These are phyloP conservation scores for Epichloe uncinata DNA, from an alignment of 2,329 filamentous ascomycete genomes.

Conservation along the genomic window DNA sequence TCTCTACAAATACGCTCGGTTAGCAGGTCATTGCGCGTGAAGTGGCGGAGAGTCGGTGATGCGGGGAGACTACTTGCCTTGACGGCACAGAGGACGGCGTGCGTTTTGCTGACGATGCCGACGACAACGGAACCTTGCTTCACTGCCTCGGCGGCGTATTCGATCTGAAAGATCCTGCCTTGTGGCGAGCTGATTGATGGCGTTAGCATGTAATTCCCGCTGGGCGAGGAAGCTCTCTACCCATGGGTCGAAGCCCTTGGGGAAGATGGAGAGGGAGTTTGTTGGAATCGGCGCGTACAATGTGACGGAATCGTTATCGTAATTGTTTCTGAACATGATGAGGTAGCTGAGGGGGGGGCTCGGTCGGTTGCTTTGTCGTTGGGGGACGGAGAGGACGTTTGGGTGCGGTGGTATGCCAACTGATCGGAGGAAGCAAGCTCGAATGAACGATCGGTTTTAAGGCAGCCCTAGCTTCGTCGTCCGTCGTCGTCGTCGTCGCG, in stretches of 20 bases:
- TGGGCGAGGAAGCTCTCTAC: neutral
- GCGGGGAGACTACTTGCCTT: conserved; percentile 49
- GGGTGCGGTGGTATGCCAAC: conserved; percentile 3
- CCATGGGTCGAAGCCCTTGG: neutral
- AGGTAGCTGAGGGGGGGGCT: conserved; percentile 3
- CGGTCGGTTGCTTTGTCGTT: conserved; percentile 3
- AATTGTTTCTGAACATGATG: conserved; percentile 98
- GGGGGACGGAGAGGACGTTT: conserved; percentile 1
- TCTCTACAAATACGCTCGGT: conserved; percentile 42
- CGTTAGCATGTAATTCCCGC: conserved; percentile 14
- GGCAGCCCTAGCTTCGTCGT: conserved; percentile 14
- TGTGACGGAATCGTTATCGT: conserved; percentile 99
- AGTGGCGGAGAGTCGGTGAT: neutral
- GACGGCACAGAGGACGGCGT: conserved; percentile 87
- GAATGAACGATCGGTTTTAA: conserved; percentile 9
- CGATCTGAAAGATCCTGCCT: conserved; percentile 98
- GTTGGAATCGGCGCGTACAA: conserved; percentile 51
- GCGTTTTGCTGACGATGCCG: conserved; percentile 93
- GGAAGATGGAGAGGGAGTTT: neutral
- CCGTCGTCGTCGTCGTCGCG: conserved; percentile 5
- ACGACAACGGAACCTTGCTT: conserved; percentile 99
- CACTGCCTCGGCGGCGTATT: conserved; percentile 96
- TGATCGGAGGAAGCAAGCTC: conserved; percentile 4
- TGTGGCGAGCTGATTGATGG: conserved; percentile 72
- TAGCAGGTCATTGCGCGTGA: no score